phyloP scores from a whole-genome alignment of 2,329 filamentous ascomycete genomes.

The Paecilomyces dactylethromorphus region DNA sequence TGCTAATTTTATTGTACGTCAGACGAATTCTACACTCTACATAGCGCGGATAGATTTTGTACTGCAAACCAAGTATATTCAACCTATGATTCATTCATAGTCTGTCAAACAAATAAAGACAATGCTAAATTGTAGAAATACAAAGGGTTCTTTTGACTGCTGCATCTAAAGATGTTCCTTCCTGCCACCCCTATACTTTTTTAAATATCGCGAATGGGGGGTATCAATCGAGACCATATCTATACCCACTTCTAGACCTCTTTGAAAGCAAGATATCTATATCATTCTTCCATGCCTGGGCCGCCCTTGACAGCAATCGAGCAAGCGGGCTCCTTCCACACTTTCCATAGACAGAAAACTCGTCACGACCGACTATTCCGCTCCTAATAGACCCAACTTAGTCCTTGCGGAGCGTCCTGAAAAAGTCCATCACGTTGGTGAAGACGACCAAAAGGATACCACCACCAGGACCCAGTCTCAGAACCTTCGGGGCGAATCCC shows the following conservation, averaged over 20 bases:
- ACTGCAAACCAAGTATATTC: background rate
- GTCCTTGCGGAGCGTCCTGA: constrained; percentile 60
- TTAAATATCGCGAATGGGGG: background rate
- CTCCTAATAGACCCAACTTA: constrained; percentile 4
- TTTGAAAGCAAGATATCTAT: background rate
- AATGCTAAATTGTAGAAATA: background rate
- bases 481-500: constrained; percentile 93
- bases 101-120: background rate
- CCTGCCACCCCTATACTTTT: background rate
- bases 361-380: too few relatives aligned
- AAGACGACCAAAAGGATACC: constrained; percentile 51
- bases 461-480: constrained; percentile 65
- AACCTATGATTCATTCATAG: background rate
- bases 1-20: too few relatives aligned
- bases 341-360: too few relatives aligned
- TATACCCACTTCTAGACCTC: background rate
- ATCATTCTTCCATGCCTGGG: background rate
- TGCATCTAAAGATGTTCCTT: background rate
- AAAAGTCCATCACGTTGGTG: constrained; percentile 64
- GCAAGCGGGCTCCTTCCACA: too few relatives aligned
- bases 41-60: background rate
- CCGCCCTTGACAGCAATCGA: background rate
- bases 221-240: background rate
- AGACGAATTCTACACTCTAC: too few relatives aligned
- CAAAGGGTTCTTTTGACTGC: background rate